Base-by-base conservation (phyloP, 2,329 filamentous ascomycete species). In the Diaporthe nobilis region DNA sequence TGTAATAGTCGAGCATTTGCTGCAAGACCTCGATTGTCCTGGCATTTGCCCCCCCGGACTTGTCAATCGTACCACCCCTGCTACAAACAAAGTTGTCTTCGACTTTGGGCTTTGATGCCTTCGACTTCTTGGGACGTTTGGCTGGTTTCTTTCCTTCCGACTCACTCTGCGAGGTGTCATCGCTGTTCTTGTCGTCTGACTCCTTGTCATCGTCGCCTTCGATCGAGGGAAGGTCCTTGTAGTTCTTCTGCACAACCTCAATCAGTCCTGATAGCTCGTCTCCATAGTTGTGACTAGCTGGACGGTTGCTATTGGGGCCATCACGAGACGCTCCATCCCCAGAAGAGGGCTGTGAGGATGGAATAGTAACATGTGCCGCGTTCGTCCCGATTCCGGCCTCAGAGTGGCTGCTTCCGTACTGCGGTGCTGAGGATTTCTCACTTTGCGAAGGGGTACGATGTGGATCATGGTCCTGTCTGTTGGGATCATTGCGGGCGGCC, bases 1-100 rank as follows among this genome's bases (percentile, higher is more conserved):
- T 90, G 82, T 98, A 98, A 82, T 96, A 93, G 72, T 92, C 89
- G 57, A 91, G 89, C 94, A 98, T 95, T 78, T 94, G 88, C 79
- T 95, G 90, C 7, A 98, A 86, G 2, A 97, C 87, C 63, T 93
- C 89, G 70, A 98, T 95, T 0, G 94, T 97, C 17, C 89, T 86
- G 1, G 87, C 86, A 81, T 98, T 98, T 0, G 95, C 94, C 78
- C 94, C 94, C 17, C 85, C 81, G 5, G 82, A 55, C n/a, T 73
- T 81, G 47, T 86, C 83, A 68, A 84, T 86, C 2, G 84, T 87
- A 13, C 90, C 89, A 2, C 88, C 89, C 47, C 83, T 85, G 81
- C 90, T 88, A 80, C 90, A 92, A 20, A 86, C 85, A 76, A 91
- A 92, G 1, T 85, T 85, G 42, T 89, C 87, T 74, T 89, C 86